Evolutionary conservation across 345 rosid species (phyloP).

Genomic region (Chamaenerion angustifolium): DNA sequence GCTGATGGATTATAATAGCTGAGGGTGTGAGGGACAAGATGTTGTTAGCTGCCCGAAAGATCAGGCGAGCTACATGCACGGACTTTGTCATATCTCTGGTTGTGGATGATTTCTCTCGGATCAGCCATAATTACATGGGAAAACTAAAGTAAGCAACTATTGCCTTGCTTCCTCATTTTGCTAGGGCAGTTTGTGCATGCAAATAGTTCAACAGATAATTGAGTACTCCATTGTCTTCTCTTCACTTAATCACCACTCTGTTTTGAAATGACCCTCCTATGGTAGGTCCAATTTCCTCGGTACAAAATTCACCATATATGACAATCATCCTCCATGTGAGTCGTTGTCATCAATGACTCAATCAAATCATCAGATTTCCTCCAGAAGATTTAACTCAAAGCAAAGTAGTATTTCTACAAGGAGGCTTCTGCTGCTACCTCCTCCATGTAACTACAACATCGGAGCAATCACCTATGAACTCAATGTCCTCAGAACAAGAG

Average conservation of each 20-base stretch:
- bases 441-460: conserved; percentile 29
- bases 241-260: conserved; percentile 6
- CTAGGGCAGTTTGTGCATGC: too few species aligned
- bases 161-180: conserved; percentile 2
- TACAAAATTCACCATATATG: conserved; percentile 67
- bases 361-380: too few species aligned
- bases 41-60: conserved; percentile 71
- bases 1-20: too few species aligned
- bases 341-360: too few species aligned
- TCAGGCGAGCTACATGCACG: conserved; percentile 50
- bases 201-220: too few species aligned
- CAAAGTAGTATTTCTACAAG: conserved; percentile 15
- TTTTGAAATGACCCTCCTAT: conserved; percentile 9
- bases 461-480: conserved; percentile 60
- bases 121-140: conserved; percentile 49
- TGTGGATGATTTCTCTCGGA: conserved; percentile 47
- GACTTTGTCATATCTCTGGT: conserved; percentile 65
- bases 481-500: conserved; percentile 69
- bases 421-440: conserved; percentile 6
- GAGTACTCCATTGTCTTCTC: background rate
- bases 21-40: conserved; percentile 57
- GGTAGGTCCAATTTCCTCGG: conserved; percentile 88
- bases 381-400: conserved; percentile 24
- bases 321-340: conserved; percentile 47
- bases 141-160: conserved; percentile 43